phyloP scores from a whole-genome alignment of 257 asterid genomes.

The Capsicum rhomboideum region DNA sequence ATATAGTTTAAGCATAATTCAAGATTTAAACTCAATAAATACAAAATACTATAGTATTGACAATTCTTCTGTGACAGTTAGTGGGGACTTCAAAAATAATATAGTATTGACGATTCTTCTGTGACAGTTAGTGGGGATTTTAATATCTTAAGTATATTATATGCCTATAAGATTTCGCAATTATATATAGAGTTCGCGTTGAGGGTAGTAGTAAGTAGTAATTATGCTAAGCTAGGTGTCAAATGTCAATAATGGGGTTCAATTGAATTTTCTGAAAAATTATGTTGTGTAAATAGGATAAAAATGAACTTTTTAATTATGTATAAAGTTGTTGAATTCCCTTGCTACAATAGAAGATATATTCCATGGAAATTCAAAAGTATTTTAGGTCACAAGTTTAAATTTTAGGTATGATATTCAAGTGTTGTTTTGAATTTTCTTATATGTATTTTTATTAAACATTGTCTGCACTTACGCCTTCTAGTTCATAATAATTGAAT shows the following conservation, averaged over 20 bases:
- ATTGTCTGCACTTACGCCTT: not conserved
- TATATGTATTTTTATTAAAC: not conserved
- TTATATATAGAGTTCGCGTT: no score
- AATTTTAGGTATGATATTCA: not conserved
- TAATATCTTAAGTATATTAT: not conserved
- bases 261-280: no score
- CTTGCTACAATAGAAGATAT: no score
- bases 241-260: no score
- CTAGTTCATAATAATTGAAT: no score
- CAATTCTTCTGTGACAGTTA: not conserved
- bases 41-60: not conserved
- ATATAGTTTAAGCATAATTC: not conserved
- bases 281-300: no score
- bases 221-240: no score
- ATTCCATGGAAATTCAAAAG: not conserved
- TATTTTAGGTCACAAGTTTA: not conserved
- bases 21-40: not conserved
- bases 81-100: not conserved
- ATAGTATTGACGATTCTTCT: not conserved
- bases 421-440: not conserved
- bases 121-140: not conserved
- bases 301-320: no score
- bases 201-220: no score
- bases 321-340: no score
- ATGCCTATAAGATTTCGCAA: no score